These are phyloP conservation scores for Oehlia diaphana DNA, from an alignment of 192 early-diverging fungal species.

Conservation along the genomic window DNA sequence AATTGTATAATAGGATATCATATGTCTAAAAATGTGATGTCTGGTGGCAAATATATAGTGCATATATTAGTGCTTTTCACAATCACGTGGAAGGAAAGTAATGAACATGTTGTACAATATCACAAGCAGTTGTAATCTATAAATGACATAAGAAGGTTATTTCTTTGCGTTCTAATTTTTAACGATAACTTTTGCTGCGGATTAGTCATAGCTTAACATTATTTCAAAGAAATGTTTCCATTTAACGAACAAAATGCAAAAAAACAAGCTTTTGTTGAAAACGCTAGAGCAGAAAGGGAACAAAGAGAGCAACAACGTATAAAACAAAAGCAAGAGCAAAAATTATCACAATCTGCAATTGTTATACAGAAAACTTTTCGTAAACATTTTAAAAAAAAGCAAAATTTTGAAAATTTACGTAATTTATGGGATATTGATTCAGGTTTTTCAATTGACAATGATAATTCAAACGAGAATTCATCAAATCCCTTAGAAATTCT, in stretches of 20 bases:
- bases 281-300: neutral
- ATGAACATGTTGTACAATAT: too few species aligned
- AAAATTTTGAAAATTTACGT: neutral
- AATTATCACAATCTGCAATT: neutral
- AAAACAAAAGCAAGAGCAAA: constrained; percentile 1
- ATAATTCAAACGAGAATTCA: neutral
- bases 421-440: constrained; percentile 11
- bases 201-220: too few species aligned
- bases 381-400: neutral
- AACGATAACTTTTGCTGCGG: too few species aligned
- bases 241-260: constrained; percentile 1
- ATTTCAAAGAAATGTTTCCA: neutral
- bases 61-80: too few species aligned
- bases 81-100: too few species aligned
- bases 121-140: too few species aligned
- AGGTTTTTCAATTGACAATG: neutral
- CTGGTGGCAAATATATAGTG: too few species aligned
- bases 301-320: constrained; percentile 13
- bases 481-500: neutral
- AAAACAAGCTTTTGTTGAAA: constrained; percentile 18
- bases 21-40: too few species aligned
- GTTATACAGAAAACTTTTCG: neutral
- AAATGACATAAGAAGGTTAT: too few species aligned
- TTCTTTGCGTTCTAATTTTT: too few species aligned
- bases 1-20: too few species aligned